Base-by-base conservation (phyloP, 176 grass and related monocot species). In the Bonia amplexicaulis region DNA sequence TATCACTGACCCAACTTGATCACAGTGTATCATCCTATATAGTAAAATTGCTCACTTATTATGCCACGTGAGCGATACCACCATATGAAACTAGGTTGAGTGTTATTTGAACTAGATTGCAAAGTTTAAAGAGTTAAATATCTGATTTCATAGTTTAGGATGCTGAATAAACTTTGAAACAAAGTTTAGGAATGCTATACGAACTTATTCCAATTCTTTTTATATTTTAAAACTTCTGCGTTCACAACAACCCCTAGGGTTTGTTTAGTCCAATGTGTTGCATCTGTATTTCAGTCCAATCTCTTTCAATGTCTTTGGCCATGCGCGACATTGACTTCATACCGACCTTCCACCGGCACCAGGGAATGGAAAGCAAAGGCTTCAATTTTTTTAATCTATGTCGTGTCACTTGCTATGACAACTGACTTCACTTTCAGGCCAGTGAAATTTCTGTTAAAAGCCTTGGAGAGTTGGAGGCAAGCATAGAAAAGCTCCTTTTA, bases 291-390 rank as follows among this genome's bases (percentile, higher is more conserved):
- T 76, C 9, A 49, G 6, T 44, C 42, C 51, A 47, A 20, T 35
- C 25, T 45, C 19, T 20, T 16, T 23, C 53, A 29, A 64, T 9
- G 9, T n/a, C 77, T 85, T 52, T 51, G 5, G 48, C 15, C 45
- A 70, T 11, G 53, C 37, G 59, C 65, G 67, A 39, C 27, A 67
- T 89, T 89, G 87, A 84, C 81, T 84, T 80, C 76, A 69, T 85
- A 76, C 87, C 83, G 17, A 20, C 35, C 51, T 16, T 52, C 49
- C 69, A 68, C 68, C 58, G 44, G 13, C 33, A 64, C 22, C 41
- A 2, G 12, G 26, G 7, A 53, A 48, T 22, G 39, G 62, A 65
- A 84, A 52, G 82, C 59, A 52, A 66, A 66, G 20, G 20, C 14
- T 64, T 66, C 51, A 5, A 57, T 69, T 66, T 57, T 26, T 37